These are phyloP conservation scores for Tricholoma bakamatsutake DNA, from an alignment of 768 basidiomycete genomes.

Conservation along the genomic window DNA sequence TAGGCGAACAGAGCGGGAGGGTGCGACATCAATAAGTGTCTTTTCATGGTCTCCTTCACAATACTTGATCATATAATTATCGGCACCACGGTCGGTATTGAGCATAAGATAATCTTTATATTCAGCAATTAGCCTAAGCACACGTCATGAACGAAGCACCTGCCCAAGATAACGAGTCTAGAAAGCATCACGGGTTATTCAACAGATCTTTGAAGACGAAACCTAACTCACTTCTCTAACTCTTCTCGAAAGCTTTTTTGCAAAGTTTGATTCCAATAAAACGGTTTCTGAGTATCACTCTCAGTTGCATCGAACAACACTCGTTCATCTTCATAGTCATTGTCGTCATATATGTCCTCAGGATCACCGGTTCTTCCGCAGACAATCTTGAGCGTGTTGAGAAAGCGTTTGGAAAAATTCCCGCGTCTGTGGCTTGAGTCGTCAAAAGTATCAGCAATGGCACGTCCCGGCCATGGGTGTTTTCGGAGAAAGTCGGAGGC, in stretches of 20 bases:
- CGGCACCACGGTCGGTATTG: constrained; percentile 84
- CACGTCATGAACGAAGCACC: constrained; percentile 2
- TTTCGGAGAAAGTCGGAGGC: constrained; percentile 83
- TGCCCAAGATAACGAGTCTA: constrained; percentile 82
- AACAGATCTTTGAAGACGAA: neutral
- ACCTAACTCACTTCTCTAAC: constrained; percentile 66
- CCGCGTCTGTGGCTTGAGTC: constrained; percentile 77
- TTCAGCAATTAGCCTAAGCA: neutral
- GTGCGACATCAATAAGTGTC: constrained; percentile 71
- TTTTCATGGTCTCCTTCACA: constrained; percentile 81
- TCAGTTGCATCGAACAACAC: constrained; percentile 64
- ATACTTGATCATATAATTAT: constrained; percentile 92
- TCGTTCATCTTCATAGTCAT: constrained; percentile 71
- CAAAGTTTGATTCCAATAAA: constrained; percentile 77
- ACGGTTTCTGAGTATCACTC: constrained; percentile 49
- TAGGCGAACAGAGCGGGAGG: constrained; percentile 57
- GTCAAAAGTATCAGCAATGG: constrained; percentile 81
- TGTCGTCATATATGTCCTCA: constrained; percentile 63
- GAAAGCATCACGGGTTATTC: constrained; percentile 11
- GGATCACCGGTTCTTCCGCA: constrained; percentile 80
- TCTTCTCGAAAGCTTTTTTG: constrained; percentile 85
- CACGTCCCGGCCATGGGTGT: constrained; percentile 84
- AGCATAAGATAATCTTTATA: constrained; percentile 80
- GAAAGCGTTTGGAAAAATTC: constrained; percentile 57
- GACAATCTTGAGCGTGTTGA: constrained; percentile 67